Conservation (phyloP, 1,284 basidiomycete species). For the Sanghuangporus sanghuang region DNA sequence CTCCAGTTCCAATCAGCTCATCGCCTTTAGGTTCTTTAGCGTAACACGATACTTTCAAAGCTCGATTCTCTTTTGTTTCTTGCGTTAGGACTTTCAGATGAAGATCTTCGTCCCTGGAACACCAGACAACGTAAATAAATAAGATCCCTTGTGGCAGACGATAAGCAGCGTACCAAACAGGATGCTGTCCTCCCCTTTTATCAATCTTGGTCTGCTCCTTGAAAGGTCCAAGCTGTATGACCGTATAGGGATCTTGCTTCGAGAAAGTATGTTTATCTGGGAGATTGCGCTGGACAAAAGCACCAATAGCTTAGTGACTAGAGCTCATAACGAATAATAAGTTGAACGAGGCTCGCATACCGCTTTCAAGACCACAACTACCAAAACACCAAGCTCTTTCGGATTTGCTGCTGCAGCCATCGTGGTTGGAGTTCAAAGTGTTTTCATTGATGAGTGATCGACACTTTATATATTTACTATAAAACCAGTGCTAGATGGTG, state of each 20-base stretch:
- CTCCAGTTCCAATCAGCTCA: constrained; percentile 56
- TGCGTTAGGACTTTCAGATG: constrained; percentile 53
- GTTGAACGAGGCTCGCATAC: constrained; percentile 10
- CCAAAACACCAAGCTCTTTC: constrained; percentile 58
- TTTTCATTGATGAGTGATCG: no score
- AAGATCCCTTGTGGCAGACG: background rate
- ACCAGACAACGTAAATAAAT: background rate
- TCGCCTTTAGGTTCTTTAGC: constrained; percentile 56
- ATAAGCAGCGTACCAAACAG: constrained; percentile 44
- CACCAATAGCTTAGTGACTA: background rate
- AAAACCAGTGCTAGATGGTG: background rate
- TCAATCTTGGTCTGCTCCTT: constrained; percentile 57
- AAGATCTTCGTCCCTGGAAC: constrained; percentile 50
- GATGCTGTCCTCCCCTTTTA: constrained; percentile 71
- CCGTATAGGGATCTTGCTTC: constrained; percentile 70
- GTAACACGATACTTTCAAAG: constrained; percentile 59
- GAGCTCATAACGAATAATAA: background rate
- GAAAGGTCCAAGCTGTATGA: constrained; percentile 39
- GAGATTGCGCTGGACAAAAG: constrained; percentile 41
- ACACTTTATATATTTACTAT: background rate
- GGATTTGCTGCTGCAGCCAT: constrained; percentile 15
- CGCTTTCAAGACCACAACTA: constrained; percentile 72
- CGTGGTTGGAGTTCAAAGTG: background rate
- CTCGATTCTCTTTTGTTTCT: constrained; percentile 42
- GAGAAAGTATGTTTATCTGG: constrained; percentile 69